Percentiles rank a stretch among this genome's conserved stretches.
Evolutionary conservation across 768 basidiomycete genomes (phyloP).

Genomic region (Nevesoporus exiguus): DNA sequence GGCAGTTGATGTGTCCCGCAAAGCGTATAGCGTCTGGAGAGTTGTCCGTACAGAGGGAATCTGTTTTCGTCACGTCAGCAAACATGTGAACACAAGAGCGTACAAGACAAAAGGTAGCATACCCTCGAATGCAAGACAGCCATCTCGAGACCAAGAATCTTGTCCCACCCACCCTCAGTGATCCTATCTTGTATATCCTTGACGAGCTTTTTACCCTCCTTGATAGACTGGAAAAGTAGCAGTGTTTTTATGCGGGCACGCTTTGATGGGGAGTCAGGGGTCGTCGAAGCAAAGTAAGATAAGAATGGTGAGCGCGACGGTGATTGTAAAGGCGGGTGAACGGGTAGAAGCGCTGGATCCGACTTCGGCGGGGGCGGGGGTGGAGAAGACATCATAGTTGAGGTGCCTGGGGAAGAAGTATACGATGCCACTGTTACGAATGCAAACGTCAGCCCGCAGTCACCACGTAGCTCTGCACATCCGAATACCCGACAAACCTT

Average conservation of each 20-base stretch:
- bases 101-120: not conserved
- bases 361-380: constrained; percentile 11
- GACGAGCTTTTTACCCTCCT: constrained; percentile 14
- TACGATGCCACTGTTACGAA: constrained; percentile 49
- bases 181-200: constrained; percentile 22
- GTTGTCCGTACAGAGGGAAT: constrained; percentile 37
- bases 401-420: constrained; percentile 32
- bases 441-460: not conserved
- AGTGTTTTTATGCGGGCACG: constrained; percentile 67
- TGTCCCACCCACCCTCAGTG: constrained; percentile 32
- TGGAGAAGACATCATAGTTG: not conserved
- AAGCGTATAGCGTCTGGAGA: constrained; percentile 58
- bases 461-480: not conserved
- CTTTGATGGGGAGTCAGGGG: constrained; percentile 75
- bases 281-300: constrained; percentile 77
- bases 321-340: constrained; percentile 1
- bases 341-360: not conserved
- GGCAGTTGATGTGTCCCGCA: constrained; percentile 74
- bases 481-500: constrained; percentile 40
- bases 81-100: not conserved
- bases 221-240: constrained; percentile 63
- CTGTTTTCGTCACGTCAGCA: not conserved
- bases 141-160: constrained; percentile 63
- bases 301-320: constrained; percentile 33
- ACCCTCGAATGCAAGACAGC: constrained; percentile 83